Conservation (phyloP, 1,139 yeast genomes). For the Blastobotrys persicus region DNA sequence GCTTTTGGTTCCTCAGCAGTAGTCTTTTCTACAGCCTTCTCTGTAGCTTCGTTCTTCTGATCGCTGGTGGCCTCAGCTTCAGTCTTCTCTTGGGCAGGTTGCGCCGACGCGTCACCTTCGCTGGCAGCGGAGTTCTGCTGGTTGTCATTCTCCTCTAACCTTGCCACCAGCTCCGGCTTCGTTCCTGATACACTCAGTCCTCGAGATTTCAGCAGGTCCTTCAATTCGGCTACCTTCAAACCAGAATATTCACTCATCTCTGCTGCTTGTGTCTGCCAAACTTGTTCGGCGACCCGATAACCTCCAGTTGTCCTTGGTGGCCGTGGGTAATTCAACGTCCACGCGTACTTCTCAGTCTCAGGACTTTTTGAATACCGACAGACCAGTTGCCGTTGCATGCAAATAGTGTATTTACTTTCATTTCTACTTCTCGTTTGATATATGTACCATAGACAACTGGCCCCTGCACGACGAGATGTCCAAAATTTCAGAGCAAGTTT, state of each 20-base stretch:
- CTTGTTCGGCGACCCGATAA: too few relatives aligned
- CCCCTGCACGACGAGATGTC: too few relatives aligned
- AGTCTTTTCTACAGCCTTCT: neutral
- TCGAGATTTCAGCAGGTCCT: constrained; percentile 66
- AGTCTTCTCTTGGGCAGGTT: constrained; percentile 24
- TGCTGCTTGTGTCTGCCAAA: neutral
- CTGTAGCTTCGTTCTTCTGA: constrained; percentile 1
- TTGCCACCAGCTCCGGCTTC: constrained; percentile 74
- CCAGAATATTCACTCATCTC: constrained; percentile 59
- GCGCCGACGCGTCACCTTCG: constrained; percentile 17
- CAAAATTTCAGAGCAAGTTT: too few relatives aligned
- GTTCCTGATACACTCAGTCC: constrained; percentile 75
- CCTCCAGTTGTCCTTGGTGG: too few relatives aligned
- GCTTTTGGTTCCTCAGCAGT: neutral
- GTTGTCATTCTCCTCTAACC: constrained; percentile 46
- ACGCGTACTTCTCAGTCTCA: too few relatives aligned
- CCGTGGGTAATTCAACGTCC: too few relatives aligned
- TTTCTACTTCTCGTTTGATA: too few relatives aligned
- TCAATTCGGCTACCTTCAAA: constrained; percentile 81
- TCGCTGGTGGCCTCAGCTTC: constrained; percentile 14
- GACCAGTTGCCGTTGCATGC: too few relatives aligned
- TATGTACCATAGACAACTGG: too few relatives aligned
- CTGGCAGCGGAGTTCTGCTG: constrained; percentile 25
- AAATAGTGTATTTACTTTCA: too few relatives aligned
- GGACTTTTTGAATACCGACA: too few relatives aligned